Percentiles rank a stretch among this genome's conserved stretches.
phyloP scores from a whole-genome alignment of 257 asterid genomes.

The Solanum appendiculatum region DNA sequence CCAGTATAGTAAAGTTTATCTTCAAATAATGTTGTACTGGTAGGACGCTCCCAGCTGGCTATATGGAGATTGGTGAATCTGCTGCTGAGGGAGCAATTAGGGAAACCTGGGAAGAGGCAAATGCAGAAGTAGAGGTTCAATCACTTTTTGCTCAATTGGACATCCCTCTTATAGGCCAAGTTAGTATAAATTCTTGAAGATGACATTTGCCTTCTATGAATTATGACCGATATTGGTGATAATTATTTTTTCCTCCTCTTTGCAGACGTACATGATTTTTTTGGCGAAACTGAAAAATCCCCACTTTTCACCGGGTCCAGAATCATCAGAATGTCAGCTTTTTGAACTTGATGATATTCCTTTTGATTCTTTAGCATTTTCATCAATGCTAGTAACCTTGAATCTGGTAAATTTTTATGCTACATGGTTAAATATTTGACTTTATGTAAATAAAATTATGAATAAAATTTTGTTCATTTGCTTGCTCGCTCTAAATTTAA shows the following conservation, averaged over 20 bases:
- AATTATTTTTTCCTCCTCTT: slow-evolving; percentile 7
- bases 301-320: slow-evolving; percentile 84
- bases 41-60: slow-evolving; percentile 99
- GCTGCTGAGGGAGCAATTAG: slow-evolving; percentile 85
- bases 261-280: slow-evolving; percentile 86
- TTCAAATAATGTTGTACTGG: not conserved
- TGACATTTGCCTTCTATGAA: not conserved
- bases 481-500: not conserved
- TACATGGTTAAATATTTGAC: not conserved
- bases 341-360: slow-evolving; percentile 72
- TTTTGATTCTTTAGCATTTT: slow-evolving; percentile 80
- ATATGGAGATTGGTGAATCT: slow-evolving; percentile 94
- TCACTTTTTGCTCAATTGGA: slow-evolving; percentile 87
- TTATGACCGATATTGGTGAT: not conserved
- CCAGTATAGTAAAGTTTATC: not conserved
- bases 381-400: slow-evolving; percentile 85
- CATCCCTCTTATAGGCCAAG: slow-evolving; percentile 94
- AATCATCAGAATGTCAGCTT: slow-evolving; percentile 83
- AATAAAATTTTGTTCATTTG: not conserved
- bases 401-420: slow-evolving; percentile 45
- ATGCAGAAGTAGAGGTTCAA: slow-evolving; percentile 73
- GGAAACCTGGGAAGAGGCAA: slow-evolving; percentile 97
- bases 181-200: slow-evolving; percentile 12
- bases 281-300: slow-evolving; percentile 78
- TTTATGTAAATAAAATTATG: not conserved